Evolutionary conservation across 768 basidiomycete species (phyloP).

Genomic region (Harrya chromipes): DNA sequence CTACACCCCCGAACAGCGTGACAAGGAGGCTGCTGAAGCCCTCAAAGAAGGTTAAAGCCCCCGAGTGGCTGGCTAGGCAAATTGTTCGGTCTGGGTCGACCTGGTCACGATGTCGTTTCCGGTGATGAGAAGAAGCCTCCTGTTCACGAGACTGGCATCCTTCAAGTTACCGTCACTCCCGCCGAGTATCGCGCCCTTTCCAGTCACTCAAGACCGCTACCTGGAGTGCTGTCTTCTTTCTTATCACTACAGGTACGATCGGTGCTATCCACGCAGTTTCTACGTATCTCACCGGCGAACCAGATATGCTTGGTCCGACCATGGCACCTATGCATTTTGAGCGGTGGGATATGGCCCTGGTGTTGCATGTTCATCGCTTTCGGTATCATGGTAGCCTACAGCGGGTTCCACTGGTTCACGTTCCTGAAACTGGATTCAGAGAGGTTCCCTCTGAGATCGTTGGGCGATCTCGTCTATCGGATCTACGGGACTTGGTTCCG

Average conservation of each 20-base stretch:
- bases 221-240: slow-evolving; percentile 51
- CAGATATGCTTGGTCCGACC: slow-evolving; percentile 59
- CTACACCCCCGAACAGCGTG: slow-evolving; percentile 29
- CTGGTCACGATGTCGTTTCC: slow-evolving; percentile 26
- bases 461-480: slow-evolving; percentile 54
- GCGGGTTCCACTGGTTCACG: slow-evolving; percentile 54
- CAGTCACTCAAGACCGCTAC: slow-evolving; percentile 47
- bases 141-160: slow-evolving; percentile 8
- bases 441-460: slow-evolving; percentile 45
- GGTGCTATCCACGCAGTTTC: accelerated
- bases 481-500: slow-evolving; percentile 49
- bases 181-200: slow-evolving; percentile 38
- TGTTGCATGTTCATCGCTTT: slow-evolving; percentile 25
- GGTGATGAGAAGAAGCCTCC: slow-evolving; percentile 24
- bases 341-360: slow-evolving; percentile 63
- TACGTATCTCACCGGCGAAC: not conserved
- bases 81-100: slow-evolving; percentile 20
- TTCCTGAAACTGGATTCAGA: slow-evolving; percentile 57
- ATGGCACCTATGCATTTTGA: slow-evolving; percentile 57
- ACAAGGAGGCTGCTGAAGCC: slow-evolving; percentile 23
- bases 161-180: slow-evolving; percentile 32
- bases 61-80: slow-evolving; percentile 17
- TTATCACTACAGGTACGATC: slow-evolving; percentile 47
- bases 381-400: slow-evolving; percentile 47
- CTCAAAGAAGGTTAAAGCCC: slow-evolving; percentile 8